Evolutionary conservation across 306 rosid genomes (phyloP), one percentile per base, ranked within the genome.

Genomic region (Pyrus betulifolia): DNA sequence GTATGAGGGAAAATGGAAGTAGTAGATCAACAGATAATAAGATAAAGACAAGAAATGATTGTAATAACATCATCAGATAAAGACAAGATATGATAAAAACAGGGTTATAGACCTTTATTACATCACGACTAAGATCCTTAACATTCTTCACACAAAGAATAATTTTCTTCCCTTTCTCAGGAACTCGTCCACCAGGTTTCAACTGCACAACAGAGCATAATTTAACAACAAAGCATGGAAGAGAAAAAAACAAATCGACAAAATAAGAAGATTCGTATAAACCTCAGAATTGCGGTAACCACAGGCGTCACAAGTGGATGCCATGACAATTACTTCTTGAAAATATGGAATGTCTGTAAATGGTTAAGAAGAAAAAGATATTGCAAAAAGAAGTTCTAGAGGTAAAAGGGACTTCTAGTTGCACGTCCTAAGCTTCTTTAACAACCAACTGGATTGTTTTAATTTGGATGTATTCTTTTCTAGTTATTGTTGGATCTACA

Each of bases 251-350:
- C 8, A 49, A 54, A 19, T 38, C 78, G 23, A 68, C 6, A 51
- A 55, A 21, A 5, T 6, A 44, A 18, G 15, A 68, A 81, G 82
- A 85, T 70, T 70, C 70, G 59, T 68, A 68, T 58, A 80, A 85
- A 95, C 98, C 98, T 95, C 97, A 76, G 98, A 95, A 88, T 83
- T 95, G 79, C 98, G 97, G 83, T 95, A 92, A 82, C 97, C 98
- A 63, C 98, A 95, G 19, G 83, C 40, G 64, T 95, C 98, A 82
- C 97, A 95, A n/a, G 96, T 95, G 71, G 97, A 87, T 69, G 98
- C 98, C 97, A 95, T 95, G 74, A 92, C 97, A 1, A 95, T 90
- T 65, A 92, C 98, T 89, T 95, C 96, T 85, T 92, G 93, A 82
- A 95, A 95, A 78, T 95, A 95, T 30, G 98, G 98, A 84, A 95